Base-by-base conservation (phyloP, 495 filamentous ascomycete genomes). In the Aspergillus taichungensis region DNA sequence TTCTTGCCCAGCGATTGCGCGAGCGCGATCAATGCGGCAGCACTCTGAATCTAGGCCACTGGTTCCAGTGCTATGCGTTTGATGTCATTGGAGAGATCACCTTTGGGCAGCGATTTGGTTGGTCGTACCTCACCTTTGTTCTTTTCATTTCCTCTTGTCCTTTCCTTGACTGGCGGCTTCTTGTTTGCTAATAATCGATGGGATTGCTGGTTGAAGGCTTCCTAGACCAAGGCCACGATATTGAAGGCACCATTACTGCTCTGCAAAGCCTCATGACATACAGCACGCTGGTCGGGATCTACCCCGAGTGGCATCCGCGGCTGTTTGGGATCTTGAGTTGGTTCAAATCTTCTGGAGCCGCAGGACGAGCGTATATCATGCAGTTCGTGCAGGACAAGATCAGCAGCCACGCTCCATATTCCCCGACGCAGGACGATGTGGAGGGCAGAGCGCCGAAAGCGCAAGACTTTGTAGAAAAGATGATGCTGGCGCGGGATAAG, bases 61-160 rank as follows among this genome's bases (percentile, higher is more conserved):
- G 75, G 74, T 60, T 78, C 30, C 76, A 78, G 48, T 78, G 67
- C 39, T 82, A 75, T 49, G 75, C 77, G 0, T 79, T 78, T 49
- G 78, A 80, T 46, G 76, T 82, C 2, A 83, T 84, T 48, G 78
- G 78, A 30, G 72, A 82, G 50, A 80, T 85, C 51, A 82, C 78
- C 3, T 84, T 80, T 50, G 73, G 73, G 41, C 75, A 82, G 49
- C 66, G 77, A 8, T 79, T 84, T 53, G 66, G 65, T n/a, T n/a
- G n/a, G n/a, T n/a, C n/a, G n/a, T n/a, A n/a, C n/a, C n/a, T n/a
- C n/a, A n/a, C n/a, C n/a, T n/a, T n/a, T n/a, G n/a, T n/a, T n/a
- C n/a, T n/a, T n/a, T n/a, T n/a, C n/a, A n/a, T n/a, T 32, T 10
- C 11, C 18, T 46, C 30, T 11, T 43, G 6, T 30, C 54, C 29